Percentiles rank a stretch among this genome's conserved stretches.
These are phyloP conservation scores for Westerdykella aurantiaca DNA, from an alignment of 2,329 filamentous ascomycete species.

Conservation along the genomic window DNA sequence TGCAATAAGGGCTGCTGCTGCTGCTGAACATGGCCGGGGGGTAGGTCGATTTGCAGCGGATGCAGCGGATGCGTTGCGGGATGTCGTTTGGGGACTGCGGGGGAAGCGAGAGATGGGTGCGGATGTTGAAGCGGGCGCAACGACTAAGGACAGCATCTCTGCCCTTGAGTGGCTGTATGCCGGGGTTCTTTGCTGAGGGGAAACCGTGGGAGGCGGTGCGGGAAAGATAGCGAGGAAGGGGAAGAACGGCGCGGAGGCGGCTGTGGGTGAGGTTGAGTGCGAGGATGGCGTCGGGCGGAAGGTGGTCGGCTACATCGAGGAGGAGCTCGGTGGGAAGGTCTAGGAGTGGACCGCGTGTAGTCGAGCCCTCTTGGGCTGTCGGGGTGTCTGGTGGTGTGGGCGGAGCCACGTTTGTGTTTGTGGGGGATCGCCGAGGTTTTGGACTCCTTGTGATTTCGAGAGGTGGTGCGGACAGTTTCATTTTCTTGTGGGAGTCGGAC, in stretches of 20 bases:
- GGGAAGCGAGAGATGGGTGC: conserved; percentile 17
- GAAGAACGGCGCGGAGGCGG: conserved; percentile 24
- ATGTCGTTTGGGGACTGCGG: conserved; percentile 3
- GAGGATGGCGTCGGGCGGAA: conserved; percentile 34
- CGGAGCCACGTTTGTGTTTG: conserved; percentile 6
- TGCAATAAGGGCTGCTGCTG: conserved; percentile 25
- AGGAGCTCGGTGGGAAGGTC: conserved; percentile 39
- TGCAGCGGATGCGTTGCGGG: conserved; percentile 19
- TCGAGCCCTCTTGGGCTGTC: not conserved
- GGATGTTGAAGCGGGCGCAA: conserved; percentile 29
- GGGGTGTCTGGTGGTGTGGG: not conserved
- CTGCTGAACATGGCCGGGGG: conserved; percentile 26
- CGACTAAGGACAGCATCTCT: conserved; percentile 6
- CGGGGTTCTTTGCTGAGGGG: no score
- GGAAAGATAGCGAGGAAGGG: conserved; percentile 6
- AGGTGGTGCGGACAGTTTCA: conserved; percentile 1
- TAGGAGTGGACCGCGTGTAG: conserved; percentile 8
- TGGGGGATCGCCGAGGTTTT: conserved; percentile 33
- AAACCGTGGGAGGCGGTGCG: no score
- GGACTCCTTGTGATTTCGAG: conserved; percentile 21
- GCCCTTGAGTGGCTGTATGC: no score
- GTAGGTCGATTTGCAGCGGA: conserved; percentile 27
- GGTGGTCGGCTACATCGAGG: conserved; percentile 31
- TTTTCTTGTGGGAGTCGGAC: no score
- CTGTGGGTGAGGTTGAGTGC: conserved; percentile 36